phyloP scores from a whole-genome alignment of 805 yeast genomes.

The Millerago galiae region DNA sequence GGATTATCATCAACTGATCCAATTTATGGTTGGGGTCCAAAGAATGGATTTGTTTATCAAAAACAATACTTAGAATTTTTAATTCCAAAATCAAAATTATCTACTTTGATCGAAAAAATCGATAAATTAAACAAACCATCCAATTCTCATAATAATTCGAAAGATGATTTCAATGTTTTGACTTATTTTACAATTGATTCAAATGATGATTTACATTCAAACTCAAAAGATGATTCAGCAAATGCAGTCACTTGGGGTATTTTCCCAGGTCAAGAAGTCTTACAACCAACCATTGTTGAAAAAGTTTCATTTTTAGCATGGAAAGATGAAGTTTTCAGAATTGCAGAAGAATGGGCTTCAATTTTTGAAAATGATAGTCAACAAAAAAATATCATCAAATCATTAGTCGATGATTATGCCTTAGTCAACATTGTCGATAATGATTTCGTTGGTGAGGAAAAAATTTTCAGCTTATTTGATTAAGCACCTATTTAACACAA shows the following conservation, averaged over 20 bases:
- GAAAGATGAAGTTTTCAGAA: conserved; percentile 91
- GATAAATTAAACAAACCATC: conserved; percentile 35
- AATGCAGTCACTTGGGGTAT: conserved; percentile 99
- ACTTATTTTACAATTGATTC: conserved; percentile 73
- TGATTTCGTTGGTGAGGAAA: conserved; percentile 56
- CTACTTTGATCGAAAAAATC: conserved; percentile 36
- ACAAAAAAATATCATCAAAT: conserved; percentile 30
- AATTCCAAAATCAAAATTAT: conserved; percentile 47
- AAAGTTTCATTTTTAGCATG: conserved; percentile 88
- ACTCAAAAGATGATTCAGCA: conserved; percentile 63
- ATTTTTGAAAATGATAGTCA: conserved; percentile 35
- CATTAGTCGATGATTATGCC: conserved; percentile 53
- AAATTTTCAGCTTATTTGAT: conserved; percentile 47
- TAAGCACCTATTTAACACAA: not conserved
- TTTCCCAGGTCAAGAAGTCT: conserved; percentile 90
- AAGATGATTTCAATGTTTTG: conserved; percentile 41
- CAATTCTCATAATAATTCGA: conserved; percentile 14
- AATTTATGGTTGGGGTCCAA: conserved; percentile 92
- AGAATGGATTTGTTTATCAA: conserved; percentile 87
- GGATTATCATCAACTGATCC: conserved; percentile 68
- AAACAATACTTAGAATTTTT: conserved; percentile 88
- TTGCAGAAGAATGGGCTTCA: conserved; percentile 73
- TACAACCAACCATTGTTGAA: conserved; percentile 95
- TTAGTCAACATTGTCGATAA: conserved; percentile 89
- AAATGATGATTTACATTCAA: conserved; percentile 53